Percentiles rank a stretch among this genome's conserved stretches.
Evolutionary conservation across 805 yeast species (phyloP).

Genomic region (Blastobotrys terrestris): DNA sequence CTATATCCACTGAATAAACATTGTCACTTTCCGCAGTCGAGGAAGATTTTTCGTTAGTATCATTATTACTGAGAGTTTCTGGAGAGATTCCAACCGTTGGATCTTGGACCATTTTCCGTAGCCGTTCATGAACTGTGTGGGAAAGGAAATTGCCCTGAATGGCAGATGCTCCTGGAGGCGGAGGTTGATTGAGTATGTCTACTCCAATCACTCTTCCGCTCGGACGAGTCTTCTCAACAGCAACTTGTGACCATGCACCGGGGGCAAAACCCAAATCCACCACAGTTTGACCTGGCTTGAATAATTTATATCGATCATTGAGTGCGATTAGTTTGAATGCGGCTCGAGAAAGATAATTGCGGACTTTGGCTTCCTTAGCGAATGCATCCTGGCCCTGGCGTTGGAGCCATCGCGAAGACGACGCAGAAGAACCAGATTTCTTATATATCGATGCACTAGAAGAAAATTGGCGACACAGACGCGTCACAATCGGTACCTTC

Average conservation of each 20-base stretch:
- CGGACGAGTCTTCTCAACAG: slow-evolving; percentile 45
- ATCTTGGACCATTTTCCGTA: slow-evolving; percentile 21
- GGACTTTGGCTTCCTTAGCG: slow-evolving; percentile 58
- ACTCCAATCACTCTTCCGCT: slow-evolving; percentile 66
- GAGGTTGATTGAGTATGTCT: slow-evolving; percentile 70
- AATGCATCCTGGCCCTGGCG: slow-evolving; percentile 63
- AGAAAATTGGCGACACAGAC: background rate
- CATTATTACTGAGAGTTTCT: background rate
- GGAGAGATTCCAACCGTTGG: background rate
- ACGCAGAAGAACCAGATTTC: slow-evolving; percentile 19
- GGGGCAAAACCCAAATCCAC: slow-evolving; percentile 89
- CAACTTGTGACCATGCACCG: slow-evolving; percentile 92
- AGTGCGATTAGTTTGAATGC: slow-evolving; percentile 82
- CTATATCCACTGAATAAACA: slow-evolving; percentile 50
- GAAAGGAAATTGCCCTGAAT: slow-evolving; percentile 87
- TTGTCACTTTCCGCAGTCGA: slow-evolving; percentile 15
- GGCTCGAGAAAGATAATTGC: slow-evolving; percentile 73
- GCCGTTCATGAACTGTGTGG: slow-evolving; percentile 31
- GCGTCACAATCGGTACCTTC: background rate
- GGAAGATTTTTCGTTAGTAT: no score
- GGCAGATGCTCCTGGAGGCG: slow-evolving; percentile 73
- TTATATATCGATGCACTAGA: background rate
- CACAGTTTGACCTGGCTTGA: slow-evolving; percentile 51
- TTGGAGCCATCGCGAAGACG: slow-evolving; percentile 68
- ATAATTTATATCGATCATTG: slow-evolving; percentile 54